phyloP scores from a whole-genome alignment of 768 basidiomycete species.

The Boletus insuetus region DNA sequence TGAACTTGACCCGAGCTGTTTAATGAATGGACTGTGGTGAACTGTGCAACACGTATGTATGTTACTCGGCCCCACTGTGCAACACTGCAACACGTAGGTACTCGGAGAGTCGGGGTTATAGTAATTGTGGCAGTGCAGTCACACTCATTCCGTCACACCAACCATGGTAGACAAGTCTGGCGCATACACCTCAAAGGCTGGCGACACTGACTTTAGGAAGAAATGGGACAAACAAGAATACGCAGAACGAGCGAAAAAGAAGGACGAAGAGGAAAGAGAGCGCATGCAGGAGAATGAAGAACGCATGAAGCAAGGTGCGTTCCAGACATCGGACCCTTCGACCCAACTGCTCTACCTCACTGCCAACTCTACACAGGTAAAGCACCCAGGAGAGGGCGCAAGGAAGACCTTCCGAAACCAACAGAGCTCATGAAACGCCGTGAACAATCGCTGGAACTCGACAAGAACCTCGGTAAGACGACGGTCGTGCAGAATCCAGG shows the following conservation, averaged over 20 bases:
- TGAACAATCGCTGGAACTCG: conserved; percentile 79
- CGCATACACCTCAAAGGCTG: conserved; percentile 37
- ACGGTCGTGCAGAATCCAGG: conserved; percentile 88
- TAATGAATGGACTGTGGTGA: neutral
- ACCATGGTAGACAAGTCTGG: conserved; percentile 33
- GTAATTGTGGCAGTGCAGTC: neutral
- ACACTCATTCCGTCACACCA: neutral
- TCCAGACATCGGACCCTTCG: neutral
- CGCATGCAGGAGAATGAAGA: conserved; percentile 86
- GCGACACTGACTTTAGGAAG: conserved; percentile 76
- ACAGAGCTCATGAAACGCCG: conserved; percentile 92
- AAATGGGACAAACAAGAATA: conserved; percentile 97
- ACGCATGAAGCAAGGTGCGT: conserved; percentile 74
- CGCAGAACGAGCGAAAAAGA: conserved; percentile 77
- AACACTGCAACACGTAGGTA: neutral
- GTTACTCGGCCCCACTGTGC: too few relatives aligned
- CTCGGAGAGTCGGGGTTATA: neutral
- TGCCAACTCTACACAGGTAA: conserved; percentile 56
- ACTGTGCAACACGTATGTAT: neutral
- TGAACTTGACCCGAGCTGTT: too few relatives aligned
- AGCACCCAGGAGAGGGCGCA: conserved; percentile 61
- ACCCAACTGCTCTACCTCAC: neutral
- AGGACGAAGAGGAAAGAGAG: conserved; percentile 76
- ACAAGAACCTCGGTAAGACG: conserved; percentile 93
- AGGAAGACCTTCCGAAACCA: conserved; percentile 85